A percentile compares a stretch with the other conserved stretches of the same genome.
These are phyloP conservation scores for Penicillium capsulatum DNA, from an alignment of 2,329 filamentous ascomycete species.

Conservation along the genomic window DNA sequence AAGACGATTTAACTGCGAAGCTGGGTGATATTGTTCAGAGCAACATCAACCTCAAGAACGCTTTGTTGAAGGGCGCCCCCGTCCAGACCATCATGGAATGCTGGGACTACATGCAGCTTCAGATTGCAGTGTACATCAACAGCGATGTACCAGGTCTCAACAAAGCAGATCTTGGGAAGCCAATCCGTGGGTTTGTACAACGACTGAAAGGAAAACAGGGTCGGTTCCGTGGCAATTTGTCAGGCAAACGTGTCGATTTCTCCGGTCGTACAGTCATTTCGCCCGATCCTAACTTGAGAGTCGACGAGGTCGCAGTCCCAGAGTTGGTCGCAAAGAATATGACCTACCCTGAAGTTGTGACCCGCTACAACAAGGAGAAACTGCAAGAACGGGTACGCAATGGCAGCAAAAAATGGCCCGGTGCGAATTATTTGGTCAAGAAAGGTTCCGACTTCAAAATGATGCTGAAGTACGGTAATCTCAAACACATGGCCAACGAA, in stretches of 20 bases:
- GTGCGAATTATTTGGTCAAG: slow-evolving; percentile 77
- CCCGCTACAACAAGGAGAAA: slow-evolving; percentile 79
- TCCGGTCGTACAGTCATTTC: slow-evolving; percentile 97
- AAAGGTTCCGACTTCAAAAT: slow-evolving; percentile 67
- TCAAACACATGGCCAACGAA: slow-evolving; percentile 65
- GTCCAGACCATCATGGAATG: slow-evolving; percentile 93
- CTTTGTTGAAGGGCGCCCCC: slow-evolving; percentile 75
- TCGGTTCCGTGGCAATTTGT: slow-evolving; percentile 92
- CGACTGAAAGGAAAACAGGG: slow-evolving; percentile 96
- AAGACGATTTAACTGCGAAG: slow-evolving; percentile 95
- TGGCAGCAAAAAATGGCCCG: slow-evolving; percentile 75
- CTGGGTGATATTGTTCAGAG: slow-evolving; percentile 95
- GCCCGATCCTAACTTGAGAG: slow-evolving; percentile 87
- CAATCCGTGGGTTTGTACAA: slow-evolving; percentile 90
- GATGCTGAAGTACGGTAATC: slow-evolving; percentile 70
- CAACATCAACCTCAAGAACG: slow-evolving; percentile 79
- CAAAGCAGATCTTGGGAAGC: slow-evolving; percentile 79
- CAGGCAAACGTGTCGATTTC: slow-evolving; percentile 97
- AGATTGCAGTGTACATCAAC: slow-evolving; percentile 97
- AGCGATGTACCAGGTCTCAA: slow-evolving; percentile 92
- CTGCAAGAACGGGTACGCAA: slow-evolving; percentile 69
- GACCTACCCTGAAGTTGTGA: slow-evolving; percentile 88
- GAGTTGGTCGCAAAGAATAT: slow-evolving; percentile 90
- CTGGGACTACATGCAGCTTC: slow-evolving; percentile 94
- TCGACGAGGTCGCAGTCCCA: slow-evolving; percentile 91